Conservation (phyloP, 1,284 basidiomycete species). For the Apiotrichum veenhuisii region DNA sequence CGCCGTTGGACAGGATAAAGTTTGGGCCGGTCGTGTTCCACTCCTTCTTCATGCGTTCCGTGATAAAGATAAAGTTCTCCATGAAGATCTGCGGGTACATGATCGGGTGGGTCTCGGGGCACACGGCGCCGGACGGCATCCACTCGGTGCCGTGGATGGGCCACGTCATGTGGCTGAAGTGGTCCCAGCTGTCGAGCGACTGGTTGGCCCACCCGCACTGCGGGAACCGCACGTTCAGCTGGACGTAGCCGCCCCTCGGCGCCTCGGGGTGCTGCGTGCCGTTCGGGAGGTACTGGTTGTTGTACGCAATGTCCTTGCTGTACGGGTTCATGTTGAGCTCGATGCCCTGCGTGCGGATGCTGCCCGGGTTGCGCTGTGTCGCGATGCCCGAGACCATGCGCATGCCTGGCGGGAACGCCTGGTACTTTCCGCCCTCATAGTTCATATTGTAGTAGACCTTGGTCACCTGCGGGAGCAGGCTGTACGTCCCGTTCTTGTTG, state of each 20-base stretch:
- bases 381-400: constrained; percentile 51
- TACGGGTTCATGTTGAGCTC: constrained; percentile 12
- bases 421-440: neutral
- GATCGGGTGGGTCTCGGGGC: constrained; percentile 43
- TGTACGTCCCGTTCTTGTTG: constrained; percentile 26
- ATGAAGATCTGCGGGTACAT: constrained; percentile 45
- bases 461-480: constrained; percentile 31
- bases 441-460: constrained; percentile 40
- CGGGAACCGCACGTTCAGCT: neutral
- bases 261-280: neutral
- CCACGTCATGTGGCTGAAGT: neutral
- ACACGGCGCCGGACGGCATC: constrained; percentile 24
- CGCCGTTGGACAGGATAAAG: constrained; percentile 39
- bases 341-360: neutral
- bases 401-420: constrained; percentile 49
- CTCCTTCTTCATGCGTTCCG: neutral
- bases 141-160: constrained; percentile 13
- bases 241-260: neutral
- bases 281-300: constrained; percentile 19
- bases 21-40: constrained; percentile 1
- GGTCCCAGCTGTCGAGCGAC: neutral
- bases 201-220: constrained; percentile 2
- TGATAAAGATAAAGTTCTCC: constrained; percentile 35
- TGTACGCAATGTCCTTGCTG: neutral
- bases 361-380: constrained; percentile 1